Conservation (phyloP, 2,329 filamentous ascomycete species). For the Aspergillus novofumigatus region DNA sequence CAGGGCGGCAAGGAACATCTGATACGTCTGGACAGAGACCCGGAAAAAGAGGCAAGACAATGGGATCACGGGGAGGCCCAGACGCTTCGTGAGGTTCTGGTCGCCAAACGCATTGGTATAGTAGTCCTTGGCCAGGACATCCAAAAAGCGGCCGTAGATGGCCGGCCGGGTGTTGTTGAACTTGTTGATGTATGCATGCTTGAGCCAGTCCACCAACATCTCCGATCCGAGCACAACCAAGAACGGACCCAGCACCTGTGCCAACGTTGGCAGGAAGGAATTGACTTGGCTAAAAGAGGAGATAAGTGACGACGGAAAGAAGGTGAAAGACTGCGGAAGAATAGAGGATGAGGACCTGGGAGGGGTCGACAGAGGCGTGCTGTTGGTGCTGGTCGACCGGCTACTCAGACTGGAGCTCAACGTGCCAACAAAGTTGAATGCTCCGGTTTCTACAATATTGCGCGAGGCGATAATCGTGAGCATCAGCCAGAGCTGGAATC, state of each 20-base stretch:
- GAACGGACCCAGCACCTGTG: constrained; percentile 88
- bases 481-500: constrained; percentile 98
- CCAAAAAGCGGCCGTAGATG: constrained; percentile 84
- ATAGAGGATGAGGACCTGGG: constrained; percentile 61
- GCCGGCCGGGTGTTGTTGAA: constrained; percentile 95
- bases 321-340: constrained; percentile 82
- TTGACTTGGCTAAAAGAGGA: constrained; percentile 41
- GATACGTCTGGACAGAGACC: constrained; percentile 90
- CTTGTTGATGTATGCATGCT: constrained; percentile 96
- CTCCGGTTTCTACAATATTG: constrained; percentile 93
- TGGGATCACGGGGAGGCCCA: constrained; percentile 87
- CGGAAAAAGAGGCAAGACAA: constrained; percentile 92
- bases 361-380: constrained; percentile 55
- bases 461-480: constrained; percentile 91
- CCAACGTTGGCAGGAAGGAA: constrained; percentile 45
- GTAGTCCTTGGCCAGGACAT: constrained; percentile 95
- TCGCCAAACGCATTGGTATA: constrained; percentile 93
- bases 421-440: constrained; percentile 56
- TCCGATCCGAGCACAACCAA: constrained; percentile 91
- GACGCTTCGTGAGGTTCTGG: constrained; percentile 80
- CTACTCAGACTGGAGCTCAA: constrained; percentile 31
- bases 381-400: constrained; percentile 34
- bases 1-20: constrained; percentile 93
- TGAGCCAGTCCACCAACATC: constrained; percentile 94
- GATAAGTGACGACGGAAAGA: constrained; percentile 58